Conservation (phyloP, 306 rosid genomes). For the Carpinus fangiana region DNA sequence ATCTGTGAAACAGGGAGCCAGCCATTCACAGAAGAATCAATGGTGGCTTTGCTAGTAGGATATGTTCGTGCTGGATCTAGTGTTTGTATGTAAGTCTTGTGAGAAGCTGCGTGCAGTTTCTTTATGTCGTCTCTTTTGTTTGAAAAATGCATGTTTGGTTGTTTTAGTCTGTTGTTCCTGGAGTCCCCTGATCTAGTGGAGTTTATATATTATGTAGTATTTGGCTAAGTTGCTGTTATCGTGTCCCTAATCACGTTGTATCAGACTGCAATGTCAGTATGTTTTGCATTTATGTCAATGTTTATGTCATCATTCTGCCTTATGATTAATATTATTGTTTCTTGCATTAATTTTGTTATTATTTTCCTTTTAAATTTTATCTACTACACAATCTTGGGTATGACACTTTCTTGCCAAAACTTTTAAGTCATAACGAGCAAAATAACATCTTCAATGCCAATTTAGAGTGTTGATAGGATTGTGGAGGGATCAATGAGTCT, state of each 20-base stretch:
- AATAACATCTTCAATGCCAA: too few relatives aligned
- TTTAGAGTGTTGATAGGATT: too few relatives aligned
- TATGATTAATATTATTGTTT: neutral
- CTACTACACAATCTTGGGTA: neutral
- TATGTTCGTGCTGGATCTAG: neutral
- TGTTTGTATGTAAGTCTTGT: neutral
- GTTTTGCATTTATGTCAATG: neutral
- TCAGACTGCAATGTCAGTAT: neutral
- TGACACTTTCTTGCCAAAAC: too few relatives aligned
- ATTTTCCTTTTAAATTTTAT: neutral
- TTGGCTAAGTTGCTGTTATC: neutral
- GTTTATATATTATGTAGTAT: neutral
- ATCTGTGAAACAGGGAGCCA: constrained; percentile 44
- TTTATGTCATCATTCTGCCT: neutral
- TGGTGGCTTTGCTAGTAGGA: neutral
- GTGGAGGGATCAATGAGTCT: too few relatives aligned
- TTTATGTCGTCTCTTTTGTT: neutral
- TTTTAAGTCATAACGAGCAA: too few relatives aligned
- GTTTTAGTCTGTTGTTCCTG: neutral
- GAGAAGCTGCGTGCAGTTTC: constrained; percentile 9
- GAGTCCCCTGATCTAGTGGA: neutral
- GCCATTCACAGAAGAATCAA: constrained; percentile 27
- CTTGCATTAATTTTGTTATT: neutral
- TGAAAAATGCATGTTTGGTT: neutral
- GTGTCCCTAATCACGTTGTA: neutral